phyloP scores from a whole-genome alignment of 495 filamentous ascomycete species.

The Staphylotrichum tortipilum region DNA sequence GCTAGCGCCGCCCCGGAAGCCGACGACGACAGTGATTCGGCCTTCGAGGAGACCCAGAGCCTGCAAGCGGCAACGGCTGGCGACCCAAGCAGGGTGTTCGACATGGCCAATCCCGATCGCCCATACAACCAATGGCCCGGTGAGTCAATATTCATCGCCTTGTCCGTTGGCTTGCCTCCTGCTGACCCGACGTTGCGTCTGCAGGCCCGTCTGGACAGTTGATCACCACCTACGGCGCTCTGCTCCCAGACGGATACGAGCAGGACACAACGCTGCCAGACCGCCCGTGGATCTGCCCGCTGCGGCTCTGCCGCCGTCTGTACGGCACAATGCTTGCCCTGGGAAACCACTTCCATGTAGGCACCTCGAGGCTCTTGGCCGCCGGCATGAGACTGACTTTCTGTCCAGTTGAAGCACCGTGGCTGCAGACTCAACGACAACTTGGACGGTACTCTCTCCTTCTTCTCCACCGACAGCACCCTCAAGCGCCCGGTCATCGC shows the following conservation, averaged over 20 bases:
- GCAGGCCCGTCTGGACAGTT: not conserved
- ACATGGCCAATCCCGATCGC: constrained; percentile 12
- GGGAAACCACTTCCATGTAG: constrained; percentile 15
- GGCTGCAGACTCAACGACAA: constrained; percentile 16
- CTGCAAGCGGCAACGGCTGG: too few relatives aligned
- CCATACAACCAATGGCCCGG: constrained; percentile 15
- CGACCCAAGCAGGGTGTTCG: not conserved
- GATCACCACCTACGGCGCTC: not conserved
- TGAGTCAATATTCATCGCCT: not conserved
- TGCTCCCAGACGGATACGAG: constrained; percentile 13
- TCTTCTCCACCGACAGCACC: not conserved
- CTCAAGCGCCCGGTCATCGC: not conserved
- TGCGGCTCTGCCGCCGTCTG: constrained; percentile 13
- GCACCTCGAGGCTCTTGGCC: not conserved
- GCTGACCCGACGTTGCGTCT: not conserved
- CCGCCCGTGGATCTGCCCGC: constrained; percentile 19
- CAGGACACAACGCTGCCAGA: not conserved
- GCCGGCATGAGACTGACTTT: too few relatives aligned
- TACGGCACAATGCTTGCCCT: not conserved
- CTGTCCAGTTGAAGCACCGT: too few relatives aligned
- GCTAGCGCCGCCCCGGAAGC: not conserved
- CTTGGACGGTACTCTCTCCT: constrained; percentile 14
- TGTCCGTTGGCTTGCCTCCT: not conserved
- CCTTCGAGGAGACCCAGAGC: not conserved
- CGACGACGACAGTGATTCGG: not conserved